phyloP scores from a whole-genome alignment of 495 filamentous ascomycete species.

The Aspergillus campestris region DNA sequence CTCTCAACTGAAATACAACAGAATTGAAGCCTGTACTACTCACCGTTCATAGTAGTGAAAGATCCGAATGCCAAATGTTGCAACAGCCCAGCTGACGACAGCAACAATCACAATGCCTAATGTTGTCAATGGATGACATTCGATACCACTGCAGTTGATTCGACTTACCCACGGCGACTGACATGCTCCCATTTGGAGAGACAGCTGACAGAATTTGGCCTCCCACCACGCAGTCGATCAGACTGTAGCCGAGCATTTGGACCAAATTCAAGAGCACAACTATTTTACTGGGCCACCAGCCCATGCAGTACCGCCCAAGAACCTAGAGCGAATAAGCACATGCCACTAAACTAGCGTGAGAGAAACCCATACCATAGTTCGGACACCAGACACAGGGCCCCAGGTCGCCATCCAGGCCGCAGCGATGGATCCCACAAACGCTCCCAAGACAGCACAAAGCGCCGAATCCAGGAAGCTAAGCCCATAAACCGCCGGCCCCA shows the following conservation, averaged over 20 bases:
- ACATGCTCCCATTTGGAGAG: constrained; percentile 49
- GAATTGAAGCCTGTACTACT: constrained; percentile 2
- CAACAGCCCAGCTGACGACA: constrained; percentile 56
- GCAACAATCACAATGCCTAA: constrained; percentile 62
- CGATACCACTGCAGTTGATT: not conserved
- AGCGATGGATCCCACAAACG: constrained; percentile 47
- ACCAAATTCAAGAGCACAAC: constrained; percentile 65
- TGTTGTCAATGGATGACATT: not conserved
- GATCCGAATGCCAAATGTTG: constrained; percentile 63
- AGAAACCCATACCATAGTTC: constrained; percentile 48
- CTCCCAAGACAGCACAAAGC: constrained; percentile 58
- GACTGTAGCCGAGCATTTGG: constrained; percentile 60
- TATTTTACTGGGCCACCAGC: constrained; percentile 72
- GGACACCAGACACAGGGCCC: constrained; percentile 61
- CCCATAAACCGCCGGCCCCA: constrained; percentile 60
- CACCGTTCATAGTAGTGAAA: constrained; percentile 67
- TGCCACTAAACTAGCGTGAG: not conserved
- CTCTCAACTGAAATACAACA: not conserved
- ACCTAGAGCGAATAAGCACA: constrained; percentile 32
- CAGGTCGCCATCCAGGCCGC: constrained; percentile 65
- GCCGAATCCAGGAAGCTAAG: constrained; percentile 60
- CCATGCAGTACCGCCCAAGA: constrained; percentile 65
- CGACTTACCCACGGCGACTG: constrained; percentile 52
- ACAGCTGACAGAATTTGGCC: constrained; percentile 72
- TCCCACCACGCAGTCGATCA: constrained; percentile 63